These are phyloP conservation scores for Talaromyces piceae DNA, from an alignment of 2,329 filamentous ascomycete genomes.

Conservation along the genomic window DNA sequence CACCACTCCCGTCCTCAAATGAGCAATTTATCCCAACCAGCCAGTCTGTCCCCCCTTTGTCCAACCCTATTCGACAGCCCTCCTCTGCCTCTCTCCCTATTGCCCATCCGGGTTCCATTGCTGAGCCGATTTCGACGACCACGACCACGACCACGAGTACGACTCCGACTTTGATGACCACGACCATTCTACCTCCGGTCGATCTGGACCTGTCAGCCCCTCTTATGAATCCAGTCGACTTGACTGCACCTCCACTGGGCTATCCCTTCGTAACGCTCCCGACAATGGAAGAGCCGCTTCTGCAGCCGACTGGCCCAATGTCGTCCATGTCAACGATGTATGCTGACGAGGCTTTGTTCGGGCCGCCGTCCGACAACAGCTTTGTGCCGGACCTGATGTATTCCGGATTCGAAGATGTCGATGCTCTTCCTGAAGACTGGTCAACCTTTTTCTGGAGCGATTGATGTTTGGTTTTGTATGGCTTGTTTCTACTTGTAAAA, in stretches of 20 bases:
- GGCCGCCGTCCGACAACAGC: constrained; percentile 6
- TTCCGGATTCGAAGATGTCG: constrained; percentile 19
- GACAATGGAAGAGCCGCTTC: constrained; percentile 7
- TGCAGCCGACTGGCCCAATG: constrained; percentile 3
- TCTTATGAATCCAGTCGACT: neutral
- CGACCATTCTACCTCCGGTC: neutral
- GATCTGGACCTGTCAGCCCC: neutral
- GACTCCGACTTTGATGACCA: neutral
- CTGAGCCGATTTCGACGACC: neutral
- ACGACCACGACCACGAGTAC: constrained; percentile 1
- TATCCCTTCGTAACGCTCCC: constrained; percentile 10
- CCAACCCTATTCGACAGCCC: constrained; percentile 3
- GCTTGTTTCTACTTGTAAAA: neutral
- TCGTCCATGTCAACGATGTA: constrained; percentile 1
- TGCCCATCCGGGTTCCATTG: neutral
- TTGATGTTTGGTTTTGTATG: constrained; percentile 3
- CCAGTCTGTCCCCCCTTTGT: constrained; percentile 3
- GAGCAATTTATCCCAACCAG: constrained; percentile 8
- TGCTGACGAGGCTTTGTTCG: constrained; percentile 8
- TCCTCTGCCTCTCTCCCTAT: constrained; percentile 2
- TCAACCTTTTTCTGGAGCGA: constrained; percentile 29
- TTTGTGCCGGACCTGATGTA: constrained; percentile 10
- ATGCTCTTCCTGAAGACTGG: constrained; percentile 41
- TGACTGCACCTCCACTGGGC: constrained; percentile 1
- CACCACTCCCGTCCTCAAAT: constrained; percentile 12